Conservation (phyloP, 257 asterid species). For the Solanum ahanhuiri region DNA sequence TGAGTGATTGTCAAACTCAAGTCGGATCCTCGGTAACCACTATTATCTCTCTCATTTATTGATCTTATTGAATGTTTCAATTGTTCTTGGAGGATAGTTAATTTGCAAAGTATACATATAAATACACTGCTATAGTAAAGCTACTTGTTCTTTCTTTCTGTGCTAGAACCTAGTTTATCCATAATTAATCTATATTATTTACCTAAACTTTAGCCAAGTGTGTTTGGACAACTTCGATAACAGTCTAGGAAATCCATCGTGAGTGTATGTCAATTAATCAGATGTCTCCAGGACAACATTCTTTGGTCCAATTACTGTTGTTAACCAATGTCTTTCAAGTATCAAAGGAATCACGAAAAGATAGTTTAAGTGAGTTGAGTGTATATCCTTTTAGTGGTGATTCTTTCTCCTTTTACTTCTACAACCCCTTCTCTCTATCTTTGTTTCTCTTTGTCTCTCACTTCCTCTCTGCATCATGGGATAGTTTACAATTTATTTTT, state of each 20-base stretch:
- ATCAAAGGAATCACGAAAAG: neutral
- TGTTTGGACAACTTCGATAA: neutral
- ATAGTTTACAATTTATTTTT: neutral
- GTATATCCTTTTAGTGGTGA: neutral
- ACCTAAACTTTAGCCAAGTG: neutral
- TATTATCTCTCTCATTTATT: neutral
- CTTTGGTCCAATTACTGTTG: neutral
- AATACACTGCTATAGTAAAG: neutral
- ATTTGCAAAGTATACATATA: neutral
- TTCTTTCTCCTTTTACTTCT: neutral
- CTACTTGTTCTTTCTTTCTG: neutral
- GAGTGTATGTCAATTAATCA: neutral
- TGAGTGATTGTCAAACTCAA: constrained; percentile 91
- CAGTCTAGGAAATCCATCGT: neutral
- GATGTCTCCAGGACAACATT: neutral
- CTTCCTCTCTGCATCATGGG: neutral
- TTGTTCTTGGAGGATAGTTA: neutral
- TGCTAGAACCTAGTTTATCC: neutral
- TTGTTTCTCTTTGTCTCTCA: neutral
- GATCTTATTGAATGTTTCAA: neutral
- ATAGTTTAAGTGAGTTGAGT: neutral
- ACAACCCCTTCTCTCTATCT: neutral
- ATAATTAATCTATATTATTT: neutral
- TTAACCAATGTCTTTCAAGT: neutral
- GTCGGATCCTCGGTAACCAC: constrained; percentile 81